Evolutionary conservation across 257 asterid species (phyloP), one percentile per base, ranked within the genome.

Genomic region (Pogostemon cablin): DNA sequence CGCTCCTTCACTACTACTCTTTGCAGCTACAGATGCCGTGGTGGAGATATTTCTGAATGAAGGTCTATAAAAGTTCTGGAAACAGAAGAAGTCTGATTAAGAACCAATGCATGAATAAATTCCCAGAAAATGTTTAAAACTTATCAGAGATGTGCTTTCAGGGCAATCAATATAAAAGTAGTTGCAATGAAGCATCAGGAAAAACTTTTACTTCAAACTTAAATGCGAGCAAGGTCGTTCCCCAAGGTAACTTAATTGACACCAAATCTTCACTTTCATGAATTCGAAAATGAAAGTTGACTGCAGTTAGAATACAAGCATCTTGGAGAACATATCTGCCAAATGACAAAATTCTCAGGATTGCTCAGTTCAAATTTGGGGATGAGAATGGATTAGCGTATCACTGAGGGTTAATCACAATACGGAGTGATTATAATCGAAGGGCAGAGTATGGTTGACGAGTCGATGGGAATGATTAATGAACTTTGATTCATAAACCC

Each of bases 21-120:
- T 77, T 15, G 83, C 76, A 71, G 80, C 69, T 43, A 85, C 65
- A 62, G 88, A 74, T 56, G 93, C 85, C 25, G 81, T 50, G 0
- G 92, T 81, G 55, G 96, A 87, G 71, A 85, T 72, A 55, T 77
- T 85, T 81, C 88, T 82, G 44, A 80, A 75, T 9, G 83, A 44
- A 12, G 76, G 71, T 74, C 76, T 82, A 57, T 62, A 61, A 10
- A 69, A 46, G 61, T 83, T 90, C 97, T 93, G 81, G 62, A 74
- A 76, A 65, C 42, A 69, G 68, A 58, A 70, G 4, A 25, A 50
- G 37, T 42, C 69, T 52, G 37, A 37, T 54, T 41, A 62, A 53
- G 37, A 65, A 43, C 3, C 65, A 46, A 39, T 47, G 44, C 52
- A 67, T 42, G 15, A 34, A 39, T 34, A 60, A 60, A 42, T 62